Evolutionary conservation across 768 basidiomycete genomes (phyloP).

Genomic region (Pleurotus salmoneostramineus): DNA sequence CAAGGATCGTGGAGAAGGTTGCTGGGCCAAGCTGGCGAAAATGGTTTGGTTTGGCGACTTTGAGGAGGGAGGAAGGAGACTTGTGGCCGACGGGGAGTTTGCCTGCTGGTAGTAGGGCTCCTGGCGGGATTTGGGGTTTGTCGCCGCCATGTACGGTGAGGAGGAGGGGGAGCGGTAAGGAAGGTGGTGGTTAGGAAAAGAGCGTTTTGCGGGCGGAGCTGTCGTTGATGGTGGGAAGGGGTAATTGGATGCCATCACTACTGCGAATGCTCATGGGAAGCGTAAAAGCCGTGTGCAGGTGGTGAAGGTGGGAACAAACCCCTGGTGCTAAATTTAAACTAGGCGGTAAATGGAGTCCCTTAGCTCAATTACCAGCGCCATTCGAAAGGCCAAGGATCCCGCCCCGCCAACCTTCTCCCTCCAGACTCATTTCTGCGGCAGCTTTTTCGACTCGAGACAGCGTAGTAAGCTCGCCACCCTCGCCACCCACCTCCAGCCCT

Average conservation of each 20-base stretch:
- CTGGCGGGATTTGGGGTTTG: slow-evolving; percentile 32
- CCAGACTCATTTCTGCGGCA: slow-evolving; percentile 25
- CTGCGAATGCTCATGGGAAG: background rate
- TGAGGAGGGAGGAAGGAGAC: slow-evolving; percentile 37
- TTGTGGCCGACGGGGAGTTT: slow-evolving; percentile 47
- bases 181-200: slow-evolving; percentile 10
- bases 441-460: slow-evolving; percentile 45
- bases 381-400: slow-evolving; percentile 47
- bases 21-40: slow-evolving; percentile 40
- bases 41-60: slow-evolving; percentile 22
- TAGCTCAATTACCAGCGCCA: slow-evolving; percentile 29
- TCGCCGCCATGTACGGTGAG: slow-evolving; percentile 4
- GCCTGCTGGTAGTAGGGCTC: slow-evolving; percentile 34
- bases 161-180: slow-evolving; percentile 11
- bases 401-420: slow-evolving; percentile 16
- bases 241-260: slow-evolving; percentile 3
- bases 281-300: background rate
- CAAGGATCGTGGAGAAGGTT: slow-evolving; percentile 25
- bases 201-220: slow-evolving; percentile 15
- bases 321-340: background rate
- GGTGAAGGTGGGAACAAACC: background rate
- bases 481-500: slow-evolving; percentile 26
- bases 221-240: slow-evolving; percentile 14
- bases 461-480: slow-evolving; percentile 40
- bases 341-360: background rate